Base-by-base conservation (phyloP, 805 yeast genomes). In the Clavispora vitiphila region DNA sequence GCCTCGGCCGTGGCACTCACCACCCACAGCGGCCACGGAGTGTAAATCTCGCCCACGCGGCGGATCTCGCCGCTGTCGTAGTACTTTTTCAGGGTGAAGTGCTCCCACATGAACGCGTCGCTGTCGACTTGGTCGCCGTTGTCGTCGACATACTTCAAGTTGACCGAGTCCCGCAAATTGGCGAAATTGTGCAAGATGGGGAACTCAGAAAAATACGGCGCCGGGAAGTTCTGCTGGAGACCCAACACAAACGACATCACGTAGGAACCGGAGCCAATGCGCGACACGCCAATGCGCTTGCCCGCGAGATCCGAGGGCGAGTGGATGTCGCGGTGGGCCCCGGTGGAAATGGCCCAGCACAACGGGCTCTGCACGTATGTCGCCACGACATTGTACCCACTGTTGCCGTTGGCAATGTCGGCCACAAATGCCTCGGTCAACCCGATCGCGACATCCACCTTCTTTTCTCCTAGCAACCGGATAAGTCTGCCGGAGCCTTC, bases 11-110 rank as follows among this genome's bases (percentile, higher is more conserved):
- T 62, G 5, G 79, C 79, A 16, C 80, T 78, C 37, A 88, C 72
- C 12, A 87, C 90, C 96, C 96, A 89, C 2, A 95, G 85, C 9
- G 96, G 91, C 97, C 97, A 89, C 15, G 97, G 97, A 0, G 97
- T 89, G 64, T 84, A 86, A 43, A 89, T 88, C 50, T 85, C 86
- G 12, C 96, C 97, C 46, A 89, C 80, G 51, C 77, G 70, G 64
- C 84, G 86, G 64, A 90, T 81, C 54, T 88, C 96, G 16, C 78
- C 75, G 41, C 66, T 74, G 55, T 86, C 96, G 60, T 85, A 87
- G 66, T 86, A 89, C 58, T 78, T 79, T 58, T 89, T 89, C 25
- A 90, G 80, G 1, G 97, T 89, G 69, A 89, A 89, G 62, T 85
- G 76, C 57, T 89, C 97, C 97, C 97, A 89, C 96, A 90, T 85